A percentile compares a stretch with the other conserved stretches of the same genome.
Conservation (phyloP, 2,329 filamentous ascomycete genomes). For the Colletotrichum destructivum region DNA sequence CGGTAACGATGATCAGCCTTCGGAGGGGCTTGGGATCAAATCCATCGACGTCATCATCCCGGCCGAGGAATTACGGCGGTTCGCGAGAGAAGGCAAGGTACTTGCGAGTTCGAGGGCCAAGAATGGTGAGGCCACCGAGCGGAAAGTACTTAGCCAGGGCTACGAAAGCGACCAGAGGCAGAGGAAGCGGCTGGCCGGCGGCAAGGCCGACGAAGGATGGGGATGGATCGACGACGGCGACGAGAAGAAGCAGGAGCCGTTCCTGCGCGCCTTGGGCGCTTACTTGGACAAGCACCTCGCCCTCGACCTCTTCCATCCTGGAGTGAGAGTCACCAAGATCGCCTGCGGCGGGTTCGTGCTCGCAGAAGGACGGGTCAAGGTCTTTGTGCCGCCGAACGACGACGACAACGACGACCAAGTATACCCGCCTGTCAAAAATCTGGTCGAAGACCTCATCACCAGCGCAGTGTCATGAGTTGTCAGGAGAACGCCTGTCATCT, state of each 20-base stretch:
- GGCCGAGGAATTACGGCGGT: conserved; percentile 62
- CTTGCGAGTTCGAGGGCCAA: conserved; percentile 34
- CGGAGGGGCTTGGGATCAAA: conserved; percentile 53
- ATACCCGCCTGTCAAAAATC: conserved; percentile 27
- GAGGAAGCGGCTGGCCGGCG: conserved; percentile 63
- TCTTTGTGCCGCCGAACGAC: conserved; percentile 50
- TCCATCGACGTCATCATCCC: conserved; percentile 68
- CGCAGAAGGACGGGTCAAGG: conserved; percentile 67
- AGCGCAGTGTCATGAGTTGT: conserved; percentile 18
- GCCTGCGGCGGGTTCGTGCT: conserved; percentile 71
- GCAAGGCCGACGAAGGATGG: conserved; percentile 68
- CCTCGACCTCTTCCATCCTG: conserved; percentile 69
- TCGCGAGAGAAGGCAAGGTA: conserved; percentile 58
- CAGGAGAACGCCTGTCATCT: no score
- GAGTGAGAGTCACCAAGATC: conserved; percentile 67
- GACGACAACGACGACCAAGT: conserved; percentile 14
- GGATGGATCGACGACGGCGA: conserved; percentile 57
- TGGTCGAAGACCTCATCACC: conserved; percentile 25
- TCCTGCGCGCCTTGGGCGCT: conserved; percentile 64
- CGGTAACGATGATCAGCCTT: conserved; percentile 37
- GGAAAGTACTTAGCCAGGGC: conserved; percentile 37
- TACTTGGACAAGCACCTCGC: conserved; percentile 69
- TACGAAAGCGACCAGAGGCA: conserved; percentile 55
- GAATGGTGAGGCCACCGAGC: conserved; percentile 27
- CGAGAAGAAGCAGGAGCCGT: conserved; percentile 54